Base-by-base conservation (phyloP, 345 rosid genomes). In the Geranium rotundifolium region DNA sequence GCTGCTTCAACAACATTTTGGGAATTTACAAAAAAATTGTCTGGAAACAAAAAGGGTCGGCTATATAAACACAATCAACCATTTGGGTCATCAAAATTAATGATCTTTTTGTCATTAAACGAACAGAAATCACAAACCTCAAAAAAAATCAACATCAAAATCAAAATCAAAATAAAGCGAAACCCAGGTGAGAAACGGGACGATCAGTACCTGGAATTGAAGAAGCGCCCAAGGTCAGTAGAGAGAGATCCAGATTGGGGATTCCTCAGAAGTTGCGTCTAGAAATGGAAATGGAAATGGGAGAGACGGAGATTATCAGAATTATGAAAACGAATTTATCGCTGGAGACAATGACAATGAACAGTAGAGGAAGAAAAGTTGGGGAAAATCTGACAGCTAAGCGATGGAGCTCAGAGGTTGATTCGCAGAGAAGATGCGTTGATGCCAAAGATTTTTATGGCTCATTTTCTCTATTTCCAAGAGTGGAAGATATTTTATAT, bases 221-320 rank as follows among this genome's bases (percentile, higher is more conserved):
- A 67, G 76, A 78, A 70, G 46, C 76, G 18, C 64, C 67, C 10
- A 13, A 16, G 57, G 63, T 6, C 50, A 41, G 50, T 1, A 3
- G 50, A 41, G 23, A 62, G 65, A 66, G 58, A 61, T 74, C 78
- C 80, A 68, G 79, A 76, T 61, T 71, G 65, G 61, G 64, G 63
- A 65, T 76, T 64, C 72, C 54, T 67, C 50, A 12, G 50, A 41
- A 41, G 14, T 31, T 31, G 7, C 37, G 37, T 31, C 37, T 31
- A 31, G n/a, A n/a, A n/a, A n/a, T n/a, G n/a, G 3, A 31, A 31
- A 31, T 31, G 4, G 7, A 31, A 31, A 31, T 31, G 37, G 3
- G 37, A 2, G 37, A 31, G 37, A 31, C 37, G 37, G 37, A 31
- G 37, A 31, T 31, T 2, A 31, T 31, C 37, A 31, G 7, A 31